Evolutionary conservation across 2,329 filamentous ascomycete species (phyloP).

Genomic region (Davidsoniella neocaledoniae): DNA sequence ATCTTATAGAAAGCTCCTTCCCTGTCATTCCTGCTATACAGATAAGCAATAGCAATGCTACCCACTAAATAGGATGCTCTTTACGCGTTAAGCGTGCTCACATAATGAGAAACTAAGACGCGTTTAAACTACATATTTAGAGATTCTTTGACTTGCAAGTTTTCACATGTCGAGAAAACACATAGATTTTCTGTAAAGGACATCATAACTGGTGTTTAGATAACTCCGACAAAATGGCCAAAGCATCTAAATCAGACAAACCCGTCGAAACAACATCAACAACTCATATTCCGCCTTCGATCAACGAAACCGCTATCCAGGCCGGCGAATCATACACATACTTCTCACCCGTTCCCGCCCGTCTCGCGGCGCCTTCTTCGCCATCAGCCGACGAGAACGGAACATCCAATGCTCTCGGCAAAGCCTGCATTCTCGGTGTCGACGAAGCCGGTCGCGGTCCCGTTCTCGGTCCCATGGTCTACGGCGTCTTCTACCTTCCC

Average conservation of each 20-base stretch:
- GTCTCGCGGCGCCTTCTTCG: slow-evolving; percentile 30
- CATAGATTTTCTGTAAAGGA: no score
- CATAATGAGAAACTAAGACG: no score
- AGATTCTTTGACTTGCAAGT: no score
- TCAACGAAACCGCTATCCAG: slow-evolving; percentile 39
- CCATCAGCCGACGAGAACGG: slow-evolving; percentile 11
- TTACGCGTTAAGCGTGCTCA: no score
- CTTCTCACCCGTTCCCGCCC: slow-evolving; percentile 50
- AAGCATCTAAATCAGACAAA: background rate
- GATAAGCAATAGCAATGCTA: no score
- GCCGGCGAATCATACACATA: slow-evolving; percentile 53
- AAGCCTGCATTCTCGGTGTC: slow-evolving; percentile 64
- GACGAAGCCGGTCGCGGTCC: slow-evolving; percentile 90
- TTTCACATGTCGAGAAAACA: no score
- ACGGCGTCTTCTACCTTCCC: slow-evolving; percentile 60
- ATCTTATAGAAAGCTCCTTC: no score
- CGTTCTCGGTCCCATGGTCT: slow-evolving; percentile 71
- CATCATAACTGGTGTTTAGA: no score
- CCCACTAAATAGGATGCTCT: no score
- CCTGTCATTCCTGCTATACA: no score
- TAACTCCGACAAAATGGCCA: background rate
- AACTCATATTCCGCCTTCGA: slow-evolving; percentile 53
- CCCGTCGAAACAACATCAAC: background rate
- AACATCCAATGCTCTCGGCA: slow-evolving; percentile 17
- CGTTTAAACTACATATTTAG: no score